Base-by-base conservation (phyloP, 2,329 filamentous ascomycete species). In the Cercospora berteroae region DNA sequence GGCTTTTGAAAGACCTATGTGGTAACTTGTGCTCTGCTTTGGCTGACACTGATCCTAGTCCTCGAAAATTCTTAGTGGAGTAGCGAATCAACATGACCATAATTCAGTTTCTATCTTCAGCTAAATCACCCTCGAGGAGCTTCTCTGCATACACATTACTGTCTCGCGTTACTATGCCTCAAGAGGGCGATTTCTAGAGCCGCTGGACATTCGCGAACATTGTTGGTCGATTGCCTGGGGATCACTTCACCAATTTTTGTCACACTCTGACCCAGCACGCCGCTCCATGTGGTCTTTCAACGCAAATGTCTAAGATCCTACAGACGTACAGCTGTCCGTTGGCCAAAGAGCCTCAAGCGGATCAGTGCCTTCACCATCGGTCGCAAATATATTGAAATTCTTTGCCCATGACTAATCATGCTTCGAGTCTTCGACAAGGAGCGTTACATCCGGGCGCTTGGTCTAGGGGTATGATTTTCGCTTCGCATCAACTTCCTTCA, bases 391-490 rank as follows among this genome's bases (percentile, higher is more conserved):
- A 29, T 5, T 29, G 27, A 29, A 29, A 7, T 5, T 29, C 6
- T 7, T 5, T 7, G 8, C 27, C 6, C 27, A 29, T 29, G 27
- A 7, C 27, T 29, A 29, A 29, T 7, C 27, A 29, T 29, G 27
- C 6, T 29, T 29, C 27, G 27, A 4, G 27, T 29, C 27, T 29
- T 29, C 27, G 27, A 29, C 27, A 29, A 29, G 5, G 27, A 29
- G 27, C 27, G 27, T 1, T 29, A 4, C 1, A 29, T 29, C 27
- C 27, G 27, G 27, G 27, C 27, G 27, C 29, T 31, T 31, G 29
- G 29, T 64, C 61, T 64, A 64, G 61, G 61, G 61, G 61, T 64
- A 64, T 64, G 61, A 64, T 64, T 64, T 64, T 64, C 61, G 61
- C 61, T 64, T 64, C 61, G 61, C 61, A 64, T 48, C 9, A n/a